Evolutionary conservation across 1,284 basidiomycete species (phyloP).

Genomic region (Cutaneotrichosporon dermatis): DNA sequence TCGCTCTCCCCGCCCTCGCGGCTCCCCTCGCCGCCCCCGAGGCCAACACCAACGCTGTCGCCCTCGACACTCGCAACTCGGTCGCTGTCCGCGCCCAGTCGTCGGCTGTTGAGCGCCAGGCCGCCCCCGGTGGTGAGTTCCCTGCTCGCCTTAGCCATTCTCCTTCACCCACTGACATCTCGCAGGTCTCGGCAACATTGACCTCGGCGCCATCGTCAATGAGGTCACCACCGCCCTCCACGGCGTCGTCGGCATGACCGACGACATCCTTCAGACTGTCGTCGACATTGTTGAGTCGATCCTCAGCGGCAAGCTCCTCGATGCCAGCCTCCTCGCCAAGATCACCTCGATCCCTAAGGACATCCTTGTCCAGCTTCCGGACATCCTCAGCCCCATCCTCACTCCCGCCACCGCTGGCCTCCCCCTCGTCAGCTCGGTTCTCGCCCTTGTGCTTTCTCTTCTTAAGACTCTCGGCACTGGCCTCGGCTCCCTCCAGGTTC

Average conservation of each 20-base stretch:
- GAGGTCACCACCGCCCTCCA: not conserved
- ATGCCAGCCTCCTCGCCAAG: not conserved
- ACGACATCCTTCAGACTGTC: not conserved
- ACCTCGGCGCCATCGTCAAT: not conserved
- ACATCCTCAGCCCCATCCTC: slow-evolving; percentile 1
- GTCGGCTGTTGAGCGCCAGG: too few relatives aligned
- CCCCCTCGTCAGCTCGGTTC: not conserved
- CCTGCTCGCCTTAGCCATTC: too few relatives aligned
- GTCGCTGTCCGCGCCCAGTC: too few relatives aligned
- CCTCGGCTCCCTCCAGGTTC: not conserved
- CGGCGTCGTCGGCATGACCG: not conserved
- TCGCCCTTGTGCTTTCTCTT: not conserved
- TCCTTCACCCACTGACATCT: too few relatives aligned
- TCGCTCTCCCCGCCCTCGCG: not conserved
- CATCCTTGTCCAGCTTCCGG: not conserved
- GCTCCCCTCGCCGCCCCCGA: not conserved
- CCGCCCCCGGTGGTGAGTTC: too few relatives aligned
- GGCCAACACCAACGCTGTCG: not conserved
- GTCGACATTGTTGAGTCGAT: not conserved
- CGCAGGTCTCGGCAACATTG: too few relatives aligned
- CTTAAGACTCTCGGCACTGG: not conserved
- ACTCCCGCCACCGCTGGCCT: not conserved
- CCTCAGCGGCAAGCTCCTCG: too few relatives aligned
- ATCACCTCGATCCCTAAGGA: not conserved
- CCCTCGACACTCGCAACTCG: too few relatives aligned